A percentile compares a stretch with the other conserved stretches of the same genome.
These are phyloP conservation scores for Tolypocladium endophyticum DNA, from an alignment of 2,329 filamentous ascomycete species.

Conservation along the genomic window DNA sequence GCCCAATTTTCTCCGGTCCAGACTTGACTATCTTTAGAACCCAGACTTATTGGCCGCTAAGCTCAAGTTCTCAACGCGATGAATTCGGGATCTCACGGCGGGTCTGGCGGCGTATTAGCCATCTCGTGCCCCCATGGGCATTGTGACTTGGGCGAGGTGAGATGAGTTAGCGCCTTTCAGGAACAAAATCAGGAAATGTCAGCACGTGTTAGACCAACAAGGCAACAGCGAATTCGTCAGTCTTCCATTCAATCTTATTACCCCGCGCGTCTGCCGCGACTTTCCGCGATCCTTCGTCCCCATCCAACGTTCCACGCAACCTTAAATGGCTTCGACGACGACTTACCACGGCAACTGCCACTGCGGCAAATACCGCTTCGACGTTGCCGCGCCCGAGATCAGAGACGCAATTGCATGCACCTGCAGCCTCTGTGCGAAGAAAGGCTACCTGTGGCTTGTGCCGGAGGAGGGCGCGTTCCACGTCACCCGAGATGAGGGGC, in stretches of 20 bases:
- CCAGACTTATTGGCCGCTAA: too few relatives aligned
- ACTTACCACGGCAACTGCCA: conserved; percentile 16
- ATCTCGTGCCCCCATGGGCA: too few relatives aligned
- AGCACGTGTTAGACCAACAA: background rate
- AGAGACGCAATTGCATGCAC: conserved; percentile 7
- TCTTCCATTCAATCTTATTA: background rate
- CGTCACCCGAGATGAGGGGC: conserved; percentile 6
- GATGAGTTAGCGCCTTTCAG: too few relatives aligned
- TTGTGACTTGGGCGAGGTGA: too few relatives aligned
- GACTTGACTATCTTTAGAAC: background rate
- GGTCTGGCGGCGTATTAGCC: too few relatives aligned
- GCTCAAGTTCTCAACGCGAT: too few relatives aligned
- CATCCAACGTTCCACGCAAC: background rate
- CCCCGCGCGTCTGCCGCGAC: background rate
- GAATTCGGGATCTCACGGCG: too few relatives aligned
- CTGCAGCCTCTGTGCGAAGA: conserved; percentile 16
- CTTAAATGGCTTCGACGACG: background rate
- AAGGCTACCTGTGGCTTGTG: conserved; percentile 17
- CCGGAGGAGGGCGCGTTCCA: conserved; percentile 2
- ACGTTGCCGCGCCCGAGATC: conserved; percentile 6
- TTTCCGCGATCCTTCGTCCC: background rate
- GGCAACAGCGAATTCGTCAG: background rate
- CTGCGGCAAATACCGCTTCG: conserved; percentile 17
- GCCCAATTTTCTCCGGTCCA: background rate
- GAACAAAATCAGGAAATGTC: background rate